phyloP scores from a whole-genome alignment of 1,139 yeast genomes.

The Candida gigantensis region DNA sequence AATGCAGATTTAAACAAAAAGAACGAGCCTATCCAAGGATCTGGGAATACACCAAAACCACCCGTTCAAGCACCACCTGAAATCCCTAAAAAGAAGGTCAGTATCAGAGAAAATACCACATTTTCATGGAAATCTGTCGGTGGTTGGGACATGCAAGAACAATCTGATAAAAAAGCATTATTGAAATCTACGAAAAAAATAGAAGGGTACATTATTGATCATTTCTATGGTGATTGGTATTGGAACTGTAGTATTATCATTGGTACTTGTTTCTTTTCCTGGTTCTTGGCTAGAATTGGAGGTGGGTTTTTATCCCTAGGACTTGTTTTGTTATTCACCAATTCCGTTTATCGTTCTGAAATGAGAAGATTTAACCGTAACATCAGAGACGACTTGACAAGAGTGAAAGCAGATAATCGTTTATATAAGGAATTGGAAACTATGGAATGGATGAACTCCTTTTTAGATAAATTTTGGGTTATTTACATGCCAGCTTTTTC shows the following conservation, averaged over 20 bases:
- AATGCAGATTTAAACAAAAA: conserved; percentile 18
- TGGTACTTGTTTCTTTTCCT: conserved; percentile 73
- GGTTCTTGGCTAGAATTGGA: conserved; percentile 58
- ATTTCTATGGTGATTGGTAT: conserved; percentile 70
- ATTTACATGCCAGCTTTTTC: conserved; percentile 84
- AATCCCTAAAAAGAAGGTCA: conserved; percentile 18
- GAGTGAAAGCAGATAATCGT: conserved; percentile 59
- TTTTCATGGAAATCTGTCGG: conserved; percentile 47
- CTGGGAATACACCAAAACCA: conserved; percentile 9
- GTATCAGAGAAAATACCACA: conserved; percentile 33
- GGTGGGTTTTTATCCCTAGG: conserved; percentile 60
- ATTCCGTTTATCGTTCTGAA: conserved; percentile 69
- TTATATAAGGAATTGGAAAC: conserved; percentile 66
- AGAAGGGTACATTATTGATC: conserved; percentile 65
- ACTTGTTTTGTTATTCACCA: conserved; percentile 58
- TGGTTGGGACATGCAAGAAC: conserved; percentile 33
- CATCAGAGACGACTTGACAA: conserved; percentile 69
- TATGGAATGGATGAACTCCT: conserved; percentile 78
- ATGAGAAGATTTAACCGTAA: conserved; percentile 72
- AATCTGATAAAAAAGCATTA: conserved; percentile 27
- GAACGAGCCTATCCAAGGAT: conserved; percentile 5
- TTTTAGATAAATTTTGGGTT: conserved; percentile 79
- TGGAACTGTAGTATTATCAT: conserved; percentile 64
- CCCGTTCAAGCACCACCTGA: conserved; percentile 9
- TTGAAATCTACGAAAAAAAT: conserved; percentile 32